phyloP scores from a whole-genome alignment of 495 filamentous ascomycete genomes.

The Jackrogersella minutella region DNA sequence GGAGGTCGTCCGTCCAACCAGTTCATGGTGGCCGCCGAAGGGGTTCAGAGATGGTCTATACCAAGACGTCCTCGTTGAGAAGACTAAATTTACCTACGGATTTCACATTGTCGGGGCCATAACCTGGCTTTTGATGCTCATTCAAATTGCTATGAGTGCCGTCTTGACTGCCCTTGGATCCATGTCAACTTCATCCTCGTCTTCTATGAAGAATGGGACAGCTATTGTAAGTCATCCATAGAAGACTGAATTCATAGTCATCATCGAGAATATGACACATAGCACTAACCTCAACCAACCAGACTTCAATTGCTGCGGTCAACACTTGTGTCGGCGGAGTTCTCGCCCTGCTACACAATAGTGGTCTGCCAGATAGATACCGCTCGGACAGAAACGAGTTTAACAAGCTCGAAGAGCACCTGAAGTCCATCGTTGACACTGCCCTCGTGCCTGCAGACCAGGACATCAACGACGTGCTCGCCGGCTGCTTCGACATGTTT shows the following conservation, averaged over 20 bases:
- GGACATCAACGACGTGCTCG: constrained; percentile 50
- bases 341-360: constrained; percentile 59
- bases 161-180: constrained; percentile 56
- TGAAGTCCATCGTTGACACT: constrained; percentile 57
- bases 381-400: constrained; percentile 57
- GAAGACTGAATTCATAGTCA: too few species aligned
- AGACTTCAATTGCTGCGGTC: constrained; percentile 56
- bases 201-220: constrained; percentile 37
- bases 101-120: constrained; percentile 47
- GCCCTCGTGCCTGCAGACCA: constrained; percentile 50
- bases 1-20: constrained; percentile 50
- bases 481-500: constrained; percentile 51
- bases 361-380: constrained; percentile 59
- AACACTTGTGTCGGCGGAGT: constrained; percentile 60
- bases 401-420: constrained; percentile 53
- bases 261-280: neutral
- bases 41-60: constrained; percentile 57
- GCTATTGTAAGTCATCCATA: constrained; percentile 41
- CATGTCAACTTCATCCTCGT: constrained; percentile 19
- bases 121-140: constrained; percentile 53
- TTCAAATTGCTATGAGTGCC: constrained; percentile 55
- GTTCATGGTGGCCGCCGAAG: constrained; percentile 54
- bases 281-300: constrained; percentile 7
- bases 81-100: constrained; percentile 49
- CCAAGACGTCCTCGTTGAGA: constrained; percentile 51